Conservation (phyloP, 75 land plant species). For the Cupressus sempervirens region DNA sequence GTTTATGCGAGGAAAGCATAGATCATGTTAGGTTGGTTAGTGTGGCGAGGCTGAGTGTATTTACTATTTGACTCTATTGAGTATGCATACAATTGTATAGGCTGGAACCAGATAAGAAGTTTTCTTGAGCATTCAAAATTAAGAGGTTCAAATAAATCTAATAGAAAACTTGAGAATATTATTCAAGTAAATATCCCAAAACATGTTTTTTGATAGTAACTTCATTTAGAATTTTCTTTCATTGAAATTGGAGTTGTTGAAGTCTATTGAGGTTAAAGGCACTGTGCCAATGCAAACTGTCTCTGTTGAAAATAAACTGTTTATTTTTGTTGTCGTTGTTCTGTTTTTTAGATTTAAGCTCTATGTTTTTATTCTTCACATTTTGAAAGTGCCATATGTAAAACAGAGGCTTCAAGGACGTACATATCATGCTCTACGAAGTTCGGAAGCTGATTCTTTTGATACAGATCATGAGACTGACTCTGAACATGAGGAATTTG, state of each 20-base stretch:
- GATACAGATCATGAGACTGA: slow-evolving; percentile 51
- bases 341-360: not conserved
- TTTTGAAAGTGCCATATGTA: slow-evolving; percentile 2
- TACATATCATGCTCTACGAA: slow-evolving; percentile 51
- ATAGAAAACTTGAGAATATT: not conserved
- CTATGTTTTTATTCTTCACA: not conserved
- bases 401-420: slow-evolving; percentile 81
- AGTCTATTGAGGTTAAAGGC: not conserved
- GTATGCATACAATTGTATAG: not conserved
- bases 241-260: not conserved
- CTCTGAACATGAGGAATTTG: slow-evolving; percentile 85
- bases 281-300: not conserved
- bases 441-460: slow-evolving; percentile 58
- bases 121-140: not conserved
- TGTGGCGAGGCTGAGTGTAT: not conserved
- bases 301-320: not conserved
- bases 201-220: not conserved
- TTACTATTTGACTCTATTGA: not conserved
- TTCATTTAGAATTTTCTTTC: not conserved
- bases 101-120: not conserved
- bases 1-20: not conserved
- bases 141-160: not conserved
- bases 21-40: not conserved
- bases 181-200: not conserved
- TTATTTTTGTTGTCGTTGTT: not conserved